Evolutionary conservation across 345 rosid species (phyloP).

Genomic region (Rhodomyrtus tomentosa): DNA sequence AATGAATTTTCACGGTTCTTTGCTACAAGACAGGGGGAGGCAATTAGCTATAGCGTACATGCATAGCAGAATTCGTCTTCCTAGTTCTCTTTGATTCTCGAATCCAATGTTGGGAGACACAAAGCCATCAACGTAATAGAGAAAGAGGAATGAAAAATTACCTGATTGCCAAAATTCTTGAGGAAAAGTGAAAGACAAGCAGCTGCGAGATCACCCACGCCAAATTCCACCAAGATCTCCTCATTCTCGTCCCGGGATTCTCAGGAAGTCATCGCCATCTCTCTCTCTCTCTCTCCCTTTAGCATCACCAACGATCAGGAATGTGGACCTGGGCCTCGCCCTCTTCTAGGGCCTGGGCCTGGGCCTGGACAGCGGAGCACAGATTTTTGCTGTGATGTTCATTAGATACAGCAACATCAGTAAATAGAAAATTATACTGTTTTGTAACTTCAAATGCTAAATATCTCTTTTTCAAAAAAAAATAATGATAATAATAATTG

Average conservation of each 20-base stretch:
- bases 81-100: neutral
- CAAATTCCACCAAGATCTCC: slow-evolving; percentile 15
- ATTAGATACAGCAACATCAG: neutral
- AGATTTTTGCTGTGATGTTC: neutral
- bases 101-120: neutral
- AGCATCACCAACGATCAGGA: neutral
- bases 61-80: neutral
- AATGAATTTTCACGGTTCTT: neutral
- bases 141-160: neutral
- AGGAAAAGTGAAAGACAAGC: slow-evolving; percentile 13
- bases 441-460: too few relatives aligned
- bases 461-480: too few relatives aligned
- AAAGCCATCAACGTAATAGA: neutral
- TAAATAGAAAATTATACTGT: too few relatives aligned
- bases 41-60: neutral
- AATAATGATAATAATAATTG: too few relatives aligned
- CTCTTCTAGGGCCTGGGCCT: neutral
- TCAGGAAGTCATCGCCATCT: neutral
- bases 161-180: slow-evolving; percentile 41
- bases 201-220: slow-evolving; percentile 20
- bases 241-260: slow-evolving; percentile 10
- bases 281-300: neutral
- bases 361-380: neutral
- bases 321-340: neutral
- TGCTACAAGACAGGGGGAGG: neutral